These are phyloP conservation scores for Xylaria sp. DNA, from an alignment of 2,329 filamentous ascomycete genomes.

Conservation along the genomic window DNA sequence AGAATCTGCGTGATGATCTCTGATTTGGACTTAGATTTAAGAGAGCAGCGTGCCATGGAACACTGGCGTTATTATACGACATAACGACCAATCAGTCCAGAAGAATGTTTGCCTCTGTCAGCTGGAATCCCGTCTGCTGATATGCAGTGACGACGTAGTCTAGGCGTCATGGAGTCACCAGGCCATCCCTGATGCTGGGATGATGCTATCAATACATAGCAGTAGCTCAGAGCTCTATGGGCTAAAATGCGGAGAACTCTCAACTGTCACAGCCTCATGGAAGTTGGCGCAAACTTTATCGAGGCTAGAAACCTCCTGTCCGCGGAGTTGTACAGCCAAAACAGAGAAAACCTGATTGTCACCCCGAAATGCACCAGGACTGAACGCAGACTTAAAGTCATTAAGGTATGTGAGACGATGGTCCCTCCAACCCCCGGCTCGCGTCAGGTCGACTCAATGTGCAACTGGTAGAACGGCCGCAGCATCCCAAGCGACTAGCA, in stretches of 20 bases:
- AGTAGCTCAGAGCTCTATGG: slow-evolving; percentile 10
- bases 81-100: background rate
- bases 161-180: slow-evolving; percentile 27
- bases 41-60: background rate
- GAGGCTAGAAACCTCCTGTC: background rate
- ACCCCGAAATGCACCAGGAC: background rate
- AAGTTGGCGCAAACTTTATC: slow-evolving; percentile 28
- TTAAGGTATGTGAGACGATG: slow-evolving; percentile 6
- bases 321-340: background rate
- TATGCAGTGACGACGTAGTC: slow-evolving; percentile 24
- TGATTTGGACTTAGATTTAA: background rate
- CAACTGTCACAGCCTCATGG: slow-evolving; percentile 1
- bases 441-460: background rate
- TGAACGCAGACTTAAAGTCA: background rate
- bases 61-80: slow-evolving; percentile 30
- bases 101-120: slow-evolving; percentile 24
- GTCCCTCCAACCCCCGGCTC: background rate
- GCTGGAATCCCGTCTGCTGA: slow-evolving; percentile 2
- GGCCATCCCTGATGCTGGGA: slow-evolving; percentile 23
- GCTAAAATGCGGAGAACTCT: slow-evolving; percentile 8
- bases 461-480: background rate
- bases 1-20: slow-evolving; percentile 6
- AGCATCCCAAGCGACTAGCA: background rate
- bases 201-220: slow-evolving; percentile 28
- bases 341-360: background rate